Conservation (phyloP, 352 stramenopile species). For the Phytopythium delawarense region DNA sequence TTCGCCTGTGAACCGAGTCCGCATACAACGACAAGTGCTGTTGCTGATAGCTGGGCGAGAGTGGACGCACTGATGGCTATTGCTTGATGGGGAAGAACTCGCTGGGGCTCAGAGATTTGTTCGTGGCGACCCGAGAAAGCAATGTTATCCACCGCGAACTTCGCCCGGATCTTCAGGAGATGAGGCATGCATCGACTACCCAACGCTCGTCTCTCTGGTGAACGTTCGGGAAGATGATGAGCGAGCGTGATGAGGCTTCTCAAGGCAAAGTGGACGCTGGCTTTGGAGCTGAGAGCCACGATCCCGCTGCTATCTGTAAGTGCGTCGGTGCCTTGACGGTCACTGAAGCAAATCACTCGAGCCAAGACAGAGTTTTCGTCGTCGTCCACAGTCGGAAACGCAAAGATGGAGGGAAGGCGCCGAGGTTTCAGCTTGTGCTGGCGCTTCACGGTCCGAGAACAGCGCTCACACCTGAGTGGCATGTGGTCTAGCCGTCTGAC, state of each 20-base stretch:
- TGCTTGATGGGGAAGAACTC: background rate
- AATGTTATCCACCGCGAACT: no score
- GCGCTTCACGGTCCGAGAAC: background rate
- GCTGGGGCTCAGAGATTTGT: background rate
- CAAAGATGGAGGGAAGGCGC: constrained; percentile 38
- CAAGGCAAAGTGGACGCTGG: constrained; percentile 30
- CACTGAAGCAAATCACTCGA: background rate
- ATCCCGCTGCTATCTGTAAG: constrained; percentile 12
- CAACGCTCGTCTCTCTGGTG: constrained; percentile 28
- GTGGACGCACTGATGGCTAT: background rate
- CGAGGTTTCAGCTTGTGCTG: constrained; percentile 7
- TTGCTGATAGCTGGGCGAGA: background rate
- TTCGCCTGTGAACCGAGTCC: background rate
- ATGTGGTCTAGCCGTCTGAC: constrained; percentile 1
- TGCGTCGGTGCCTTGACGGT: background rate
- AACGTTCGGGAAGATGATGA: constrained; percentile 27
- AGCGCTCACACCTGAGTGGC: background rate
- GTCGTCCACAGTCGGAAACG: constrained; percentile 17
- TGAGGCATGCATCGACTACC: background rate
- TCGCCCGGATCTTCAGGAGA: background rate
- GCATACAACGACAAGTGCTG: background rate
- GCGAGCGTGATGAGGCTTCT: constrained; percentile 29
- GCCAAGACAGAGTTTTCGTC: no score
- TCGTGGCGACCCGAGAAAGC: background rate
- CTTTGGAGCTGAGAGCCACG: constrained; percentile 8